Percentiles rank a stretch among this genome's conserved stretches.
Conservation (phyloP, 1,284 basidiomycete species). For the Bjerkandera adusta region DNA sequence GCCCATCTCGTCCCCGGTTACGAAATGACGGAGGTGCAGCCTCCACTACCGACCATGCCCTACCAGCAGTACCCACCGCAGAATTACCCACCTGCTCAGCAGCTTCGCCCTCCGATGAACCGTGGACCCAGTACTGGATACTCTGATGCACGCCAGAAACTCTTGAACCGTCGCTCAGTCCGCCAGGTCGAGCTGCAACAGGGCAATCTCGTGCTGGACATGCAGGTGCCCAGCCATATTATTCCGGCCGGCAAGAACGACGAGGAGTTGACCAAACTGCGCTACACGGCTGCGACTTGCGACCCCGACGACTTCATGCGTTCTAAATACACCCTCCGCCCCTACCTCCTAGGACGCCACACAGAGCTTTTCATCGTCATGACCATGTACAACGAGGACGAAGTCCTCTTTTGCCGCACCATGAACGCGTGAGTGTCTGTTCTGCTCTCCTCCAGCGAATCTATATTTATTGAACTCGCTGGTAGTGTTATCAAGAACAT, state of each 20-base stretch:
- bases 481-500: constrained; percentile 86
- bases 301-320: constrained; percentile 89
- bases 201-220: constrained; percentile 83
- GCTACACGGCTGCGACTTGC: constrained; percentile 92
- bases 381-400: constrained; percentile 97
- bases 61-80: constrained; percentile 38
- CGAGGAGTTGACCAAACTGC: constrained; percentile 83
- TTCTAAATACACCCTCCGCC: constrained; percentile 78
- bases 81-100: constrained; percentile 58
- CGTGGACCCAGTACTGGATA: constrained; percentile 59
- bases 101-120: constrained; percentile 42
- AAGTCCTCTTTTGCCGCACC: constrained; percentile 79
- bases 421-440: constrained; percentile 74
- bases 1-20: constrained; percentile 60
- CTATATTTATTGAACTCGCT: constrained; percentile 7
- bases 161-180: constrained; percentile 76
- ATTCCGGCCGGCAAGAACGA: constrained; percentile 62
- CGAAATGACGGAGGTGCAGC: constrained; percentile 54
- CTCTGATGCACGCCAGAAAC: constrained; percentile 66
- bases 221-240: constrained; percentile 76
- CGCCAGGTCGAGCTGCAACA: constrained; percentile 80
- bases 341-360: constrained; percentile 79
- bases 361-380: constrained; percentile 96
- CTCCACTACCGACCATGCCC: constrained; percentile 53
- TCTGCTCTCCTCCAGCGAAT: neutral